Evolutionary conservation across 2,329 filamentous ascomycete genomes (phyloP), one percentile per base, ranked within the genome.

Genomic region (Cryphonectria parasitica): DNA sequence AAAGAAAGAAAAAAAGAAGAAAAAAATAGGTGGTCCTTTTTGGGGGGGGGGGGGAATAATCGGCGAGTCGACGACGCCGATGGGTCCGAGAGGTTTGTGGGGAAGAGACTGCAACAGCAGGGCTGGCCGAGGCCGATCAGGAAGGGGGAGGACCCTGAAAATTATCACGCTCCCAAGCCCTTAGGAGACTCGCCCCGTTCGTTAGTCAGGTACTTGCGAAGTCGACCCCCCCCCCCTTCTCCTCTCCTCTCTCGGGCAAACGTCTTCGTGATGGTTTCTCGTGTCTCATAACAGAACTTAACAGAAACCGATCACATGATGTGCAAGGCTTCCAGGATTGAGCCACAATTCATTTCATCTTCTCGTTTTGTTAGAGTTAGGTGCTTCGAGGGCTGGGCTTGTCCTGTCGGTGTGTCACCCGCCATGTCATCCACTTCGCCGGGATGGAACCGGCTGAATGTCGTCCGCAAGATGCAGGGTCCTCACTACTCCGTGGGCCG

Each of bases 11-110:
- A n/a, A n/a, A n/a, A n/a, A n/a, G n/a, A n/a, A n/a, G n/a, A n/a
- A n/a, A n/a, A n/a, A n/a, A n/a, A n/a, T n/a, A n/a, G n/a, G n/a
- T n/a, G n/a, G n/a, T n/a, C n/a, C n/a, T 49, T 19, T 6, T 49
- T 6, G 43, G 5, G 15, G 43, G 43, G 43, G 45, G 22, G 34
- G 22, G 19, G 15, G 5, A 60, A 15, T 31, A 36, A 28, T 31
- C 25, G 3, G 58, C 22, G 34, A 61, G 19, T 34, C 58, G 58
- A 39, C 58, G 58, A 39, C 58, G 34, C 58, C 58, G 58, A 39
- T n/a, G 58, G 58, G 25, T 61, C 34, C 58, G 58, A 61, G 31
- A 22, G 58, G 58, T 39, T n/a, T 61, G 58, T 61, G 34, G 56
- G 31, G 31, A 15, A 39, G 17, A 10, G 56, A 22, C n/a, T 3